Percentiles rank a stretch among this genome's conserved stretches.
Conservation (phyloP, 2,329 filamentous ascomycete genomes). For the Paecilomyces sp. region DNA sequence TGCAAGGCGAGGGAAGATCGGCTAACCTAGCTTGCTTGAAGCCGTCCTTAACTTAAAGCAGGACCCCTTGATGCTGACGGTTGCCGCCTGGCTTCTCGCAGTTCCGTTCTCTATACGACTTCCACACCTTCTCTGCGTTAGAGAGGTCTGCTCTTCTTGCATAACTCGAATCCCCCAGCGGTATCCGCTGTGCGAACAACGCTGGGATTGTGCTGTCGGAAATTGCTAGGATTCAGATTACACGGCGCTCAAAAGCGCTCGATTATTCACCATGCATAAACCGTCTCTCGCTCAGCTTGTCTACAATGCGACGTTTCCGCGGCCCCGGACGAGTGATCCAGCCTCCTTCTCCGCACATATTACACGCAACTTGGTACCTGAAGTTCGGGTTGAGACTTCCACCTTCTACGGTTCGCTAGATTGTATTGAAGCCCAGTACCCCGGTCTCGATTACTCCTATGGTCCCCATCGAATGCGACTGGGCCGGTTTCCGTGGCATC, state of each 20-base stretch:
- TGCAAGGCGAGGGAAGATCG: not conserved
- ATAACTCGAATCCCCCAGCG: not conserved
- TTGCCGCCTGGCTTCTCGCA: not conserved
- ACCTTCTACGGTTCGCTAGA: conserved; percentile 59
- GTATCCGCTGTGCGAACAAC: not conserved
- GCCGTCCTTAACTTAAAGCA: not conserved
- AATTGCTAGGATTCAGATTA: not conserved
- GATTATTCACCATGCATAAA: conserved; percentile 47
- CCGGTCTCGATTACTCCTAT: conserved; percentile 58
- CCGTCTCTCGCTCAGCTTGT: conserved; percentile 53
- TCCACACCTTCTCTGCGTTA: not conserved
- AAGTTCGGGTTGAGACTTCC: conserved; percentile 58
- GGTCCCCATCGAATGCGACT: conserved; percentile 56
- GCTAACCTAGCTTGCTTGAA: not conserved
- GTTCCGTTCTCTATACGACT: not conserved
- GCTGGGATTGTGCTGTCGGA: not conserved
- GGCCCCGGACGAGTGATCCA: conserved; percentile 50
- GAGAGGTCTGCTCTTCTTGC: not conserved
- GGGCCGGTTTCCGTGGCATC: conserved; percentile 55
- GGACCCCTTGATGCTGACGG: not conserved
- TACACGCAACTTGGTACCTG: conserved; percentile 55
- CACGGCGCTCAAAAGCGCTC: not conserved
- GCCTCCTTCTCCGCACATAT: conserved; percentile 53
- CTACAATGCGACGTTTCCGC: conserved; percentile 53
- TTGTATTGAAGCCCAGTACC: conserved; percentile 59